Evolutionary conservation across 2,329 filamentous ascomycete species (phyloP), one percentile per base, ranked within the genome.

Genomic region (Epicoccum nigrum): DNA sequence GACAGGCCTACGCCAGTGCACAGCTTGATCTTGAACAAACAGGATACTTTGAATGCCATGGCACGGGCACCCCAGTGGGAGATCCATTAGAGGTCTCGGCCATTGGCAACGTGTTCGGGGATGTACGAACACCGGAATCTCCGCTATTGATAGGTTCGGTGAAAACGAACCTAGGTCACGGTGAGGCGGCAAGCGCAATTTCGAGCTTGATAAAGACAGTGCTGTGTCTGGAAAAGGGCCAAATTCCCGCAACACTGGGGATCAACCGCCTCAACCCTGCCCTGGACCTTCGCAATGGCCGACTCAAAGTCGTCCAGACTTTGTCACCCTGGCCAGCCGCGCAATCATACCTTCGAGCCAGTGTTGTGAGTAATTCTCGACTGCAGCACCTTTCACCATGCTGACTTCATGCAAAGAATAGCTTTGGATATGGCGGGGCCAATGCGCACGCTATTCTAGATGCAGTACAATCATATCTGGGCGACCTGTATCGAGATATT

Each of bases 1-100:
- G 23, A 25, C 23, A 25, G 9, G 23, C 23, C 6, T 25, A 25
- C 23, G 23, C 23, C 23, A 25, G 6, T 25, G 23, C 23, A 6
- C 6, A 25, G 6, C 23, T 25, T 7, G 23, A 9, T 9, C 9
- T 25, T 9, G 23, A 25, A 9, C 23, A 25, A 25, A 25, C 23
- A 6, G 33, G 54, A 15, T 66, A 60, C 19, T 59, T 75, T 4
- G 74, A 77, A 52, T 67, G 65, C 2, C 75, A 77, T 47, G 61
- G 58, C 4, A 64, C 64, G 4, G 83, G 83, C 2, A 86, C 83
- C 0, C 75, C 78, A 32, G 81, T 78, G 2, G 82, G 83, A 3
- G 64, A 68, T 34, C 58, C 61, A 0, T 52, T 65, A 4, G 68
- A 71, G 35, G 56, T 51, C 0, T 25, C 19, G 20, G 59, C 56